A percentile compares a stretch with the other conserved stretches of the same genome.
Evolutionary conservation across 2,329 filamentous ascomycete species (phyloP).

Genomic region (Sarocladiaceae sp.): DNA sequence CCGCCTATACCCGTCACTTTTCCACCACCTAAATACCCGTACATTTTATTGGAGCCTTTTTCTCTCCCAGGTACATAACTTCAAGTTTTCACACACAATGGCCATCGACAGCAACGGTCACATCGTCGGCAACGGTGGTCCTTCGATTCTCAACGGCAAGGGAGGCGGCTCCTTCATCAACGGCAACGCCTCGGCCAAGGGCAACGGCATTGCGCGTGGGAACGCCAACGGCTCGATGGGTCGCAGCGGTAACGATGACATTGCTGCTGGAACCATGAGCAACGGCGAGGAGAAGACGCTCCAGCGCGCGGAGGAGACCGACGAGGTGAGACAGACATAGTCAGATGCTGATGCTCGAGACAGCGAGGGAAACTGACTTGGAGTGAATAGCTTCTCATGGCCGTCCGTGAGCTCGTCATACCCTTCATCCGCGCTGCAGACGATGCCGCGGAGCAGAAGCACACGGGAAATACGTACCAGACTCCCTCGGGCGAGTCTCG

Average conservation of each 20-base stretch:
- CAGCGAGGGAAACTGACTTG: constrained; percentile 15
- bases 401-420: constrained; percentile 61
- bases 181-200: constrained; percentile 10
- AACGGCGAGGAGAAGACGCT: constrained; percentile 15
- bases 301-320: constrained; percentile 36
- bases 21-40: neutral
- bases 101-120: constrained; percentile 5
- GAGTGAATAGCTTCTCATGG: constrained; percentile 54
- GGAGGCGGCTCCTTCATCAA: constrained; percentile 10
- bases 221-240: constrained; percentile 6
- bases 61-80: neutral
- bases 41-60: no score
- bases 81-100: constrained; percentile 3
- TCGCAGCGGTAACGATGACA: constrained; percentile 4
- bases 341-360: neutral
- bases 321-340: constrained; percentile 32
- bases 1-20: no score
- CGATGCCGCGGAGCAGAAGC: constrained; percentile 46
- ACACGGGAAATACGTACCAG: constrained; percentile 41
- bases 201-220: constrained; percentile 8
- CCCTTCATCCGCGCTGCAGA: constrained; percentile 68
- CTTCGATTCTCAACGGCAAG: constrained; percentile 8
- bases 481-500: constrained; percentile 31
- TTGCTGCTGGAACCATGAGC: constrained; percentile 6
- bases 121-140: constrained; percentile 7